A percentile compares a stretch with the other conserved stretches of the same genome.
phyloP scores from a whole-genome alignment of 2,329 filamentous ascomycete species.

The Pestalotiopsis sp. region DNA sequence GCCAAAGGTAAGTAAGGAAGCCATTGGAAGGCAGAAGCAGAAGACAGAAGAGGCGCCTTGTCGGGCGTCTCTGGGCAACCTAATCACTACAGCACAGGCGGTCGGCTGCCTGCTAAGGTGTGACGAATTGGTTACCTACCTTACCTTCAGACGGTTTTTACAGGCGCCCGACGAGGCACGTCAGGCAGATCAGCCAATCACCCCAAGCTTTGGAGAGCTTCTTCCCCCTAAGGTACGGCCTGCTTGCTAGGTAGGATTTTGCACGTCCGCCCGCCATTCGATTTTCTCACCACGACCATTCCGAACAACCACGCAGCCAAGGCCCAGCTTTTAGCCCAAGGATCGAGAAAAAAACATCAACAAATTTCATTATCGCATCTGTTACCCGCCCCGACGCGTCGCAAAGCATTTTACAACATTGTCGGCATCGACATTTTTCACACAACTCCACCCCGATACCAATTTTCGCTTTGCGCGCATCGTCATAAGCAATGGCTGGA shows the following conservation, averaged over 20 bases:
- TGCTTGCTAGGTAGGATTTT: not conserved
- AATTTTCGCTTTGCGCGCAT: constrained; percentile 15
- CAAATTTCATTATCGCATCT: constrained; percentile 12
- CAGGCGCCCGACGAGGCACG: not conserved
- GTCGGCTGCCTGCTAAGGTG: not conserved
- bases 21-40: not conserved
- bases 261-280: constrained; percentile 12
- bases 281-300: constrained; percentile 12
- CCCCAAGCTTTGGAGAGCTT: not conserved
- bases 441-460: not conserved
- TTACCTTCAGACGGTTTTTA: not conserved
- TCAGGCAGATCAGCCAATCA: not conserved
- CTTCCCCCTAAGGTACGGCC: not conserved
- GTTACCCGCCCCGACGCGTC: constrained; percentile 8
- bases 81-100: not conserved
- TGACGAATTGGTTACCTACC: not conserved
- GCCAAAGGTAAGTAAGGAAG: not conserved
- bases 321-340: not conserved
- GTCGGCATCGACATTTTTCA: not conserved
- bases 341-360: constrained; percentile 14
- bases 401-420: constrained; percentile 1
- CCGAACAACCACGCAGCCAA: constrained; percentile 7
- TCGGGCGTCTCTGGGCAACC: not conserved
- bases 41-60: not conserved
- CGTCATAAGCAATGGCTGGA: constrained; percentile 63